Base-by-base conservation (phyloP, 257 asterid species). In the Petunia secreta region DNA sequence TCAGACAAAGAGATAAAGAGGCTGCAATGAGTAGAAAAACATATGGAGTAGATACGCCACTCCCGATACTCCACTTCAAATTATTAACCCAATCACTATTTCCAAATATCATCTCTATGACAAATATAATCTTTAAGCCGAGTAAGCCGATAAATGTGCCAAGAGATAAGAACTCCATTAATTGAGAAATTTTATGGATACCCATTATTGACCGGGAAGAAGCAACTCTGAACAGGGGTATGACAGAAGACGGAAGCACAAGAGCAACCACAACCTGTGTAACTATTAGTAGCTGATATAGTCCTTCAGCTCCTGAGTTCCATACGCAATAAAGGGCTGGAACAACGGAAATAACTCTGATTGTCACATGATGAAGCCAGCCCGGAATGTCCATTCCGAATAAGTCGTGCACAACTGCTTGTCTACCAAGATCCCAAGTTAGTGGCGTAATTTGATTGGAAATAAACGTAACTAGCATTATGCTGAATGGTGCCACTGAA, bases 291-390 rank as follows among this genome's bases (percentile, higher is more conserved):
- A 92, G 85, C 83, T 90, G 98, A 87, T 92, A 96, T 82, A 94
- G 84, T 53, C 98, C 98, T 75, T 92, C 99, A 67, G 95, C 95
- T 83, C 98, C 99, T 53, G 97, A 87, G 87, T 69, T 87, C 96
- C 96, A 89, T 38, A 89, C 93, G 81, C 94, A 92, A 75, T 84
- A 91, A 80, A 96, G 95, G n/a, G 97, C 98, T 8, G 97, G 92
- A 78, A 96, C 85, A 63, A 94, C 85, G 75, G 95, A 97, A 85
- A 94, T 75, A 77, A 91, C 86, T 91, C 98, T 87, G 87, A 94
- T 87, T 43, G 99, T 88, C 57, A 89, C 93, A 75, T 93, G 94
- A 87, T 96, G 98, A 83, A 94, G 95, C 99, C 99, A 96, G 79
- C 89, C 90, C 58, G 98, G 97, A 83, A 94, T 87, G 64, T 94